Evolutionary conservation across 495 filamentous ascomycete species (phyloP).

Genomic region (Viridothelium virens): DNA sequence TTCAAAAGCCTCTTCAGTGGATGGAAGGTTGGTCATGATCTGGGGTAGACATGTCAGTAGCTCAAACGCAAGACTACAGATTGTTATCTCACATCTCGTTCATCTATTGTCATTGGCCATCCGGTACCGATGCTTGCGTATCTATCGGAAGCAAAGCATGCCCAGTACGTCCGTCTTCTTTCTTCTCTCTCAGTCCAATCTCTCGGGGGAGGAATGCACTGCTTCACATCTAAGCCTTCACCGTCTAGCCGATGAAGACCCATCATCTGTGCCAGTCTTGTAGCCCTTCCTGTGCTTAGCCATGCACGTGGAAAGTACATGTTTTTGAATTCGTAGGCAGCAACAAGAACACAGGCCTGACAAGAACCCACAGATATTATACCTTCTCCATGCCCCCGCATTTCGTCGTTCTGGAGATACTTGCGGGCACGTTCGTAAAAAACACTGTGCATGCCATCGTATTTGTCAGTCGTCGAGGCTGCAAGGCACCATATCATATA

Average conservation of each 20-base stretch:
- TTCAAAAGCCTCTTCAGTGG: conserved; percentile 79
- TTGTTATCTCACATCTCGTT: conserved; percentile 60
- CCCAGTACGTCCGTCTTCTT: conserved; percentile 87
- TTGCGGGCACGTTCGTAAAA: conserved; percentile 86
- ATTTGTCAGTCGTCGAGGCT: conserved; percentile 74
- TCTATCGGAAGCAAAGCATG: conserved; percentile 79
- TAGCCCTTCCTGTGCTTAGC: conserved; percentile 77
- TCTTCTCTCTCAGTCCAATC: conserved; percentile 96
- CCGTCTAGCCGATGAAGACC: conserved; percentile 86
- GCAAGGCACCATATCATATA: conserved; percentile 94
- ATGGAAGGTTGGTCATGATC: conserved; percentile 77
- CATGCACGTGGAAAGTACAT: conserved; percentile 98
- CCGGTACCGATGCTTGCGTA: conserved; percentile 96
- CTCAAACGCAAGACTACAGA: not conserved
- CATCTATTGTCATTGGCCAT: conserved; percentile 92
- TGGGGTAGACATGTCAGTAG: conserved; percentile 26
- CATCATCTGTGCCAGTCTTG: conserved; percentile 80
- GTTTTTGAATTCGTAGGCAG: conserved; percentile 86
- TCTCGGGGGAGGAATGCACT: conserved; percentile 71
- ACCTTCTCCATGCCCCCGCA: conserved; percentile 86
- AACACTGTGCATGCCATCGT: conserved; percentile 62
- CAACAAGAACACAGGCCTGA: conserved; percentile 74
- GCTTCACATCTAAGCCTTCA: conserved; percentile 80
- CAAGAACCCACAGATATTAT: conserved; percentile 73
- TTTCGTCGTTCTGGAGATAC: conserved; percentile 80